Conservation (phyloP, 345 rosid genomes). For the thale cress (Arabidopsis thaliana) region TAIR10.1 NC_003076.8:10430501-10431000, state of each 20-base stretch:
- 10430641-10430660: constrained; percentile 61
- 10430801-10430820: constrained; percentile 29
- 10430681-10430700: constrained; percentile 61
- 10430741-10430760: constrained; percentile 23
- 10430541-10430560: constrained; percentile 64
- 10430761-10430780: constrained; percentile 37
- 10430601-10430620: constrained; percentile 68
- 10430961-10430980: no score
- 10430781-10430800: constrained; percentile 34
- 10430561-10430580: constrained; percentile 64
- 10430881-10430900: neutral
- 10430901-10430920: neutral
- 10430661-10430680: constrained; percentile 56
- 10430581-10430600: constrained; percentile 74
- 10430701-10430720: constrained; percentile 58
- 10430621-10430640: constrained; percentile 51
- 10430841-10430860: neutral
- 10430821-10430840: constrained; percentile 22
- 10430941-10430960: no score
- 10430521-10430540: constrained; percentile 67
- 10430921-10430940: no score
- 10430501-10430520: constrained; percentile 90
- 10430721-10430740: constrained; percentile 53
- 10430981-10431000: no score
- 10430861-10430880: neutral